These are phyloP conservation scores for Pseudopithomyces maydicus DNA, from an alignment of 2,329 filamentous ascomycete genomes.

Conservation along the genomic window DNA sequence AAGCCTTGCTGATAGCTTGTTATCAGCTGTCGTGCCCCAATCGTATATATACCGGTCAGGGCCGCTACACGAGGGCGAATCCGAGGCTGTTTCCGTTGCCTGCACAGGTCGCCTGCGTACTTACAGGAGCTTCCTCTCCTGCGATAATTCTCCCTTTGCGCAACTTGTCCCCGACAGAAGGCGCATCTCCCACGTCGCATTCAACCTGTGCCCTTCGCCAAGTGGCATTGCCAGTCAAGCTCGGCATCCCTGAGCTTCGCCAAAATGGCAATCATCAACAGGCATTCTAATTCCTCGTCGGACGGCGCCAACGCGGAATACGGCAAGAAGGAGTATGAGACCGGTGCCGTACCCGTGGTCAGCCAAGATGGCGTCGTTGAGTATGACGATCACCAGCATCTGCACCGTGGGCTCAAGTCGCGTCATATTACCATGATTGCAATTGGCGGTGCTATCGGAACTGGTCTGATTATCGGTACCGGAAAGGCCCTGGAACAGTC, in stretches of 20 bases:
- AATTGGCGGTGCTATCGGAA: constrained; percentile 75
- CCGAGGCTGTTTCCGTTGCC: constrained; percentile 6
- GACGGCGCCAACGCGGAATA: constrained; percentile 31
- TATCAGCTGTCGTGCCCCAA: constrained; percentile 6
- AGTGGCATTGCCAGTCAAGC: background rate
- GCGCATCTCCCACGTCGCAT: constrained; percentile 7
- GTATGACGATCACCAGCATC: constrained; percentile 38
- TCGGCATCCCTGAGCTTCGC: background rate
- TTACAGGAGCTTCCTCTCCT: constrained; percentile 3
- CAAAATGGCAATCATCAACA: constrained; percentile 11
- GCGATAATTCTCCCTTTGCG: background rate
- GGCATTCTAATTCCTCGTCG: constrained; percentile 25
- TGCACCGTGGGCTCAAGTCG: constrained; percentile 60
- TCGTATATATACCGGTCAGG: constrained; percentile 16
- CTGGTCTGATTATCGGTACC: constrained; percentile 73
- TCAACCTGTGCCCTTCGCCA: constrained; percentile 11
- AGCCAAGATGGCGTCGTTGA: constrained; percentile 31
- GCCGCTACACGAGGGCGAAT: background rate
- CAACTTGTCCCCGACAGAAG: background rate
- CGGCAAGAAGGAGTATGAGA: constrained; percentile 26
- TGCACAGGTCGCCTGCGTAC: constrained; percentile 5
- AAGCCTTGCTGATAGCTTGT: constrained; percentile 15
- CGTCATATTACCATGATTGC: constrained; percentile 68
- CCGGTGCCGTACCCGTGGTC: constrained; percentile 19
- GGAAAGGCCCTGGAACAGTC: constrained; percentile 56